A percentile compares a stretch with the other conserved stretches of the same genome.
These are phyloP conservation scores for Moringa oleifera DNA, from an alignment of 345 rosid genomes.

Conservation along the genomic window DNA sequence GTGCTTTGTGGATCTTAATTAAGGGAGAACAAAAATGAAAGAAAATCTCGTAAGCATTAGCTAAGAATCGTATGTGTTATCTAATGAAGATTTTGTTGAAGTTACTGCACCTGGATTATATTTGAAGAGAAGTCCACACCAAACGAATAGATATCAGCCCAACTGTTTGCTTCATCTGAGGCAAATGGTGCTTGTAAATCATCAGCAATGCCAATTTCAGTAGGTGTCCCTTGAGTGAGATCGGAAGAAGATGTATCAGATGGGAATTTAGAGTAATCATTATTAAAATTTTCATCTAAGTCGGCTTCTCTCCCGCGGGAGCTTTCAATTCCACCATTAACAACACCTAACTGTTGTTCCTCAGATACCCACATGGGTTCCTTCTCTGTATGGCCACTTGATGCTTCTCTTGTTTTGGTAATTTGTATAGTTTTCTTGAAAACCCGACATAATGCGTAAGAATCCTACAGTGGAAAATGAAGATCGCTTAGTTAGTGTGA, in stretches of 20 bases:
- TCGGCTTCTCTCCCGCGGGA: constrained; percentile 19
- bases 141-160: constrained; percentile 19
- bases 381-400: constrained; percentile 5
- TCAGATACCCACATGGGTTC: constrained; percentile 18
- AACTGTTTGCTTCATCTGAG: constrained; percentile 66
- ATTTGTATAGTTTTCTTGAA: constrained; percentile 59
- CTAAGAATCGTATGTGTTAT: too few species aligned
- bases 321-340: constrained; percentile 13
- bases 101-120: constrained; percentile 32
- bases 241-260: constrained; percentile 58
- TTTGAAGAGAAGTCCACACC: constrained; percentile 41
- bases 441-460: constrained; percentile 68
- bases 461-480: constrained; percentile 38
- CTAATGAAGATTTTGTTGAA: too few species aligned
- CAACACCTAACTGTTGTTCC: constrained; percentile 15
- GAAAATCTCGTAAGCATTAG: too few species aligned
- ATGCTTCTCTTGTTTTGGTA: constrained; percentile 30
- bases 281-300: constrained; percentile 29
- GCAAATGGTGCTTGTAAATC: constrained; percentile 21
- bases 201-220: constrained; percentile 8
- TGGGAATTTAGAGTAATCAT: constrained; percentile 16
- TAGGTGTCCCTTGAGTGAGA: constrained; percentile 42
- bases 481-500: not conserved
- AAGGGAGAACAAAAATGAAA: too few species aligned
- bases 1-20: too few species aligned